phyloP scores from a whole-genome alignment of 495 filamentous ascomycete species.

The Neurospora sp. region DNA sequence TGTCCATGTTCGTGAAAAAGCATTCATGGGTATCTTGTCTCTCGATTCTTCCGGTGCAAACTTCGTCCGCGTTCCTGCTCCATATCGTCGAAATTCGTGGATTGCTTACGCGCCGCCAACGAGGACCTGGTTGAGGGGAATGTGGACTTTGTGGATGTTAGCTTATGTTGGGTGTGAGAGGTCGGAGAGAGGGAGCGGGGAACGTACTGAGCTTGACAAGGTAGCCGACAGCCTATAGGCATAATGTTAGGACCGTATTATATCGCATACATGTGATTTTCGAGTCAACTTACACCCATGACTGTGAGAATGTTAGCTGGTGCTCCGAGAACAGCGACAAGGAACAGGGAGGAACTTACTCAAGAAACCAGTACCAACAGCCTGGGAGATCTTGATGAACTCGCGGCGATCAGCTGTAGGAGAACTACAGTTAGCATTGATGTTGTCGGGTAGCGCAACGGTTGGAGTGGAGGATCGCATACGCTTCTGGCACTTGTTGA shows the following conservation, averaged over 20 bases:
- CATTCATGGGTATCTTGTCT: neutral
- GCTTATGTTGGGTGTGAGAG: neutral
- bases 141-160: constrained; percentile 17
- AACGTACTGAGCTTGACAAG: constrained; percentile 79
- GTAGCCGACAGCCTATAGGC: constrained; percentile 57
- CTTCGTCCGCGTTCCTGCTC: neutral
- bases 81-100: neutral
- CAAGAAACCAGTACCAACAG: constrained; percentile 63
- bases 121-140: constrained; percentile 37
- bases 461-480: constrained; percentile 15
- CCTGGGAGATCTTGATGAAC: constrained; percentile 92
- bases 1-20: neutral
- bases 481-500: constrained; percentile 83
- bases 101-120: constrained; percentile 33
- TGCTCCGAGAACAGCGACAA: neutral
- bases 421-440: constrained; percentile 15
- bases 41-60: neutral
- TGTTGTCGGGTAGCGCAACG: neutral
- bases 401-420: constrained; percentile 60
- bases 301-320: constrained; percentile 4
- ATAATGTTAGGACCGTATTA: neutral
- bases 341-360: constrained; percentile 9
- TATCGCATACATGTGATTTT: neutral
- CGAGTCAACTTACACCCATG: constrained; percentile 17
- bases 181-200: neutral